phyloP scores from a whole-genome alignment of 495 filamentous ascomycete genomes.

The Penicillium crystallinum region DNA sequence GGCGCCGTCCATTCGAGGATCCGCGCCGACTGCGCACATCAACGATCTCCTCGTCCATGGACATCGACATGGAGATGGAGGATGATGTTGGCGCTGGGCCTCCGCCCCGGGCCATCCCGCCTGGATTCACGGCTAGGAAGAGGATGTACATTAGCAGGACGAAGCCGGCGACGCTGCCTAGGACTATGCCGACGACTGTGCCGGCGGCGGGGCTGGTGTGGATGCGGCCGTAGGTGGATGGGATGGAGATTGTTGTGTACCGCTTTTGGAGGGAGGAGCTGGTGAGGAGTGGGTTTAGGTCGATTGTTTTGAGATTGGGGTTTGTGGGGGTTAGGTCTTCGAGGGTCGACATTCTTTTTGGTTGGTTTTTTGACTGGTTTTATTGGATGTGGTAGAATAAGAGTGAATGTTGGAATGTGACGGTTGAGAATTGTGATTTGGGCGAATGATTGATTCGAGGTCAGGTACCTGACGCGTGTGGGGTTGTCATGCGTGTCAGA shows the following conservation, averaged over 20 bases:
- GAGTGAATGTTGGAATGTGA: neutral
- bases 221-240: constrained; percentile 61
- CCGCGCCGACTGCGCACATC: constrained; percentile 19
- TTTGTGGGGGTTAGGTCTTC: no score
- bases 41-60: constrained; percentile 23
- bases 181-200: constrained; percentile 74
- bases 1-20: neutral
- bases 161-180: constrained; percentile 81
- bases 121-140: constrained; percentile 59
- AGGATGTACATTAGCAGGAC: constrained; percentile 70
- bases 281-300: neutral
- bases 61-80: constrained; percentile 6
- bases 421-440: neutral
- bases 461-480: neutral
- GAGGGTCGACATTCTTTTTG: neutral
- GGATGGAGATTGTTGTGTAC: constrained; percentile 50
- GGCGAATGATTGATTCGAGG: neutral
- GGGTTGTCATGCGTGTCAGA: neutral
- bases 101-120: constrained; percentile 23
- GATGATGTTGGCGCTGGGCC: neutral
- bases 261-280: constrained; percentile 15
- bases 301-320: no score
- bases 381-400: neutral
- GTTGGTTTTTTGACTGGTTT: neutral
- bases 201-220: constrained; percentile 59